Conservation (phyloP, 768 basidiomycete species). For the Sarcodon sp. region DNA sequence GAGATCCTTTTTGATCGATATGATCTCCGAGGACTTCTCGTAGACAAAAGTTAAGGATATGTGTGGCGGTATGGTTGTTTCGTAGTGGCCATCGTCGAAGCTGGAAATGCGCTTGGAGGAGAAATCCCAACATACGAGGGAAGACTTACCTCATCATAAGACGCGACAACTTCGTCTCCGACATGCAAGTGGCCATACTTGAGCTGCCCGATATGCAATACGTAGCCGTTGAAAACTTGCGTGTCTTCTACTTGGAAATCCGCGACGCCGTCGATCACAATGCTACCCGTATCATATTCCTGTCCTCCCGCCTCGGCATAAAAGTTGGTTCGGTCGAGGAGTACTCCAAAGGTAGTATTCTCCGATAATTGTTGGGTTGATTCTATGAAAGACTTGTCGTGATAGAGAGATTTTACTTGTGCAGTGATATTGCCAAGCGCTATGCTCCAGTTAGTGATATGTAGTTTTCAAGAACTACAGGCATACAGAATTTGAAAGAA, state of each 20-base stretch:
- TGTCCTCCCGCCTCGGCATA: slow-evolving; percentile 98
- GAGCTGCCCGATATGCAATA: slow-evolving; percentile 81
- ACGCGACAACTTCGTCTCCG: slow-evolving; percentile 73
- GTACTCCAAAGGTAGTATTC: slow-evolving; percentile 64
- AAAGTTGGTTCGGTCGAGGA: slow-evolving; percentile 90
- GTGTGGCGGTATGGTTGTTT: slow-evolving; percentile 97
- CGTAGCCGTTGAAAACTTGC: slow-evolving; percentile 91
- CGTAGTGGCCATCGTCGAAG: slow-evolving; percentile 90
- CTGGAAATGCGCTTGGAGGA: slow-evolving; percentile 20
- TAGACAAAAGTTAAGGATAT: slow-evolving; percentile 90
- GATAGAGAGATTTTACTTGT: slow-evolving; percentile 73
- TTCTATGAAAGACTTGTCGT: slow-evolving; percentile 58
- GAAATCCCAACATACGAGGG: background rate
- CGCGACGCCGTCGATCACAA: slow-evolving; percentile 81
- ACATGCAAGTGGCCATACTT: slow-evolving; percentile 79
- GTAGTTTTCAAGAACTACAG: background rate
- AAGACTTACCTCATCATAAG: slow-evolving; percentile 79
- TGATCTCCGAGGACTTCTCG: slow-evolving; percentile 95
- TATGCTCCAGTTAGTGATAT: slow-evolving; percentile 14
- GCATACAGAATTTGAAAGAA: slow-evolving; percentile 78
- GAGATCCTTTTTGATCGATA: slow-evolving; percentile 95
- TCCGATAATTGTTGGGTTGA: slow-evolving; percentile 58
- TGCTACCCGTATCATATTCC: slow-evolving; percentile 91
- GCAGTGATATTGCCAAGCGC: slow-evolving; percentile 70
- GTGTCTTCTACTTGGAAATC: slow-evolving; percentile 94